Evolutionary conservation across 257 asterid species (phyloP).

Genomic region (Marsdenia floribunda): DNA sequence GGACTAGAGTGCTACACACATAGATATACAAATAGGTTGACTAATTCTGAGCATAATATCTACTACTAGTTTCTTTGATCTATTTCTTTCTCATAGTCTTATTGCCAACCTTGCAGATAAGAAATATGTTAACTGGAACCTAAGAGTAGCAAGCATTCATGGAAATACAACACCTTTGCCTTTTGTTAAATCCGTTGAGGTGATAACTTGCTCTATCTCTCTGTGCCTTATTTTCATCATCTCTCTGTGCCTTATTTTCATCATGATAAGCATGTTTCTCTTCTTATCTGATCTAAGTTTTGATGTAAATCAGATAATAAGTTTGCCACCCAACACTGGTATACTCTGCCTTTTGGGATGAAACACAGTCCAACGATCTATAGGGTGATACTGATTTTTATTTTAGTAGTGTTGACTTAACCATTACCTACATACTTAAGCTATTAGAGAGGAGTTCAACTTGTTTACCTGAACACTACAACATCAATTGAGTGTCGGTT

Average conservation of each 20-base stretch:
- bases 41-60: background rate
- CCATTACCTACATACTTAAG: background rate
- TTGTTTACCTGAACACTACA: background rate
- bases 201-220: conserved; percentile 17
- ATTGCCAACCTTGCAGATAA: conserved; percentile 47
- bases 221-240: too few relatives aligned
- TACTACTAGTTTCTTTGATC: conserved; percentile 4
- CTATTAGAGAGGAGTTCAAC: background rate
- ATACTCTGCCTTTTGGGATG: background rate
- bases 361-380: background rate
- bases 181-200: conserved; percentile 76
- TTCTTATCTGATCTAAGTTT: background rate
- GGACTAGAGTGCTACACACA: background rate
- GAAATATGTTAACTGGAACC: conserved; percentile 86
- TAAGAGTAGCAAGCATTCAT: conserved; percentile 73
- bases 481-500: background rate
- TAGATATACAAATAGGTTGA: background rate
- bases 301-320: background rate
- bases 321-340: background rate
- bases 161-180: conserved; percentile 87
- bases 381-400: background rate
- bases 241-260: too few relatives aligned
- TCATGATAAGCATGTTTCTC: background rate
- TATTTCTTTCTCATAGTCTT: conserved; percentile 20
- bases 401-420: background rate